phyloP scores from a whole-genome alignment of 768 basidiomycete species.

The Cystobasidium onofrii region DNA sequence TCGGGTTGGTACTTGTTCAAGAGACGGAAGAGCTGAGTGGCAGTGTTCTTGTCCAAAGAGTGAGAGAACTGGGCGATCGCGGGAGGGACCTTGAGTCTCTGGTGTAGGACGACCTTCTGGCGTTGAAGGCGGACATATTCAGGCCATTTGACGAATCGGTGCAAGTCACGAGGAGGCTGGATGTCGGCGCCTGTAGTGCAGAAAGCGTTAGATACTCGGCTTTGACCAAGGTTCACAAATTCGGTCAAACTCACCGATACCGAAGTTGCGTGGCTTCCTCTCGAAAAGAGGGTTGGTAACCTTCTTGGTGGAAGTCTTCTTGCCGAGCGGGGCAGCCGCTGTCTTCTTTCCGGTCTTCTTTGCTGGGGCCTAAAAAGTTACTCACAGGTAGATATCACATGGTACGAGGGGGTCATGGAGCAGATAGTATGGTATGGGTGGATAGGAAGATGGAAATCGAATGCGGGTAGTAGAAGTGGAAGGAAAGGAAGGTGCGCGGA shows the following conservation, averaged over 20 bases:
- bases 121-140: conserved; percentile 96
- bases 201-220: background rate
- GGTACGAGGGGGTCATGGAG: conserved; percentile 30
- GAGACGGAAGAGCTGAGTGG: conserved; percentile 94
- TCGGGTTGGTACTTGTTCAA: conserved; percentile 95
- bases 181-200: conserved; percentile 73
- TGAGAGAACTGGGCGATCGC: conserved; percentile 92
- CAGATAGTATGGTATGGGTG: conserved; percentile 8
- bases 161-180: conserved; percentile 77
- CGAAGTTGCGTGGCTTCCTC: conserved; percentile 80
- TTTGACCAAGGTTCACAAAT: too few species aligned
- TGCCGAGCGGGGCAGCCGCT: conserved; percentile 72
- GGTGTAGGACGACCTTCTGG: conserved; percentile 95
- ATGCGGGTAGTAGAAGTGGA: background rate
- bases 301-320: conserved; percentile 61
- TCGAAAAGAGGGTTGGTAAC: conserved; percentile 94
- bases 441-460: background rate
- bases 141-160: conserved; percentile 98
- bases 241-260: conserved; percentile 64
- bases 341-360: conserved; percentile 57
- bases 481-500: background rate
- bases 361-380: conserved; percentile 19
- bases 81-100: conserved; percentile 95
- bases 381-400: background rate
- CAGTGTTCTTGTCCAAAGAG: conserved; percentile 98